Evolutionary conservation across 1,139 yeast species (phyloP).

Genomic region (Geotrichum aggregatum): DNA sequence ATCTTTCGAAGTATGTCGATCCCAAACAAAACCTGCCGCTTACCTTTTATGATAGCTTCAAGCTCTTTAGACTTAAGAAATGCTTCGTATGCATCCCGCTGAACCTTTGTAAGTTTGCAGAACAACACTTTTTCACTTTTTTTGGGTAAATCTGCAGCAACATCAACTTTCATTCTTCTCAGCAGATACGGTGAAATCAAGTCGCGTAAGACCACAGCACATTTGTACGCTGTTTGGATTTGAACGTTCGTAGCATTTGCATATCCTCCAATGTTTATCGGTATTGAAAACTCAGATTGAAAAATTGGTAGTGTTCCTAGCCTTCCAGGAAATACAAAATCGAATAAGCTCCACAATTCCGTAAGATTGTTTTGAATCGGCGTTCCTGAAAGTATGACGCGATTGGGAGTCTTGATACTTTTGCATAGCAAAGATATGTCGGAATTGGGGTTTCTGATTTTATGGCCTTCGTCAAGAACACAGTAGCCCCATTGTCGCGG

Average conservation of each 20-base stretch:
- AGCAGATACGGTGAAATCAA: slow-evolving; percentile 83
- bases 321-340: slow-evolving; percentile 90
- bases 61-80: slow-evolving; percentile 76
- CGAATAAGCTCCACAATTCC: slow-evolving; percentile 92
- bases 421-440: slow-evolving; percentile 83
- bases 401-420: slow-evolving; percentile 70
- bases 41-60: slow-evolving; percentile 67
- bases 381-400: slow-evolving; percentile 88
- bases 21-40: slow-evolving; percentile 78
- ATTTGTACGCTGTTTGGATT: slow-evolving; percentile 93
- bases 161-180: slow-evolving; percentile 85
- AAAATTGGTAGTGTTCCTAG: slow-evolving; percentile 92
- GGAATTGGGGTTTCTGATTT: slow-evolving; percentile 89
- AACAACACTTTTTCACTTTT: slow-evolving; percentile 91
- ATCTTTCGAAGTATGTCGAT: slow-evolving; percentile 86
- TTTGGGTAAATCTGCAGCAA: slow-evolving; percentile 92
- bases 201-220: slow-evolving; percentile 88
- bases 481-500: slow-evolving; percentile 83
- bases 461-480: slow-evolving; percentile 93
- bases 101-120: slow-evolving; percentile 75
- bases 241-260: slow-evolving; percentile 95
- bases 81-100: slow-evolving; percentile 65
- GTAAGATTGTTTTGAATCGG: slow-evolving; percentile 91
- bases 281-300: slow-evolving; percentile 85
- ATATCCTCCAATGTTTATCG: slow-evolving; percentile 96